Conservation (phyloP, 1,139 yeast genomes). For the Kurtzmaniella quercitrusa region DNA sequence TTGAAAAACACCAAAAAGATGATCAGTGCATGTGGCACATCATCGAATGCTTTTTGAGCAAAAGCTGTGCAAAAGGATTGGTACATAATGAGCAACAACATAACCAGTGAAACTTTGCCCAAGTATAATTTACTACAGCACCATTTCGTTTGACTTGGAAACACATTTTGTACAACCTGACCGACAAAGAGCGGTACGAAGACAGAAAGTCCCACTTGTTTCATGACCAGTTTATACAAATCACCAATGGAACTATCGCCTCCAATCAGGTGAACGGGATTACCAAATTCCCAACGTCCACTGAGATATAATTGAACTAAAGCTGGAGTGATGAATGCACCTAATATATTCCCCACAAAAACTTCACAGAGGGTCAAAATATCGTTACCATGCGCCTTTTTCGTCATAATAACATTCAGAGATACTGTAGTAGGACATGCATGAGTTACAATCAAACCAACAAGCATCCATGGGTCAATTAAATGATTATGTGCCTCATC, state of each 20-base stretch:
- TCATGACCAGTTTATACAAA: slow-evolving; percentile 76
- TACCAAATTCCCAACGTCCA: slow-evolving; percentile 72
- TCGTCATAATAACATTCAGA: slow-evolving; percentile 91
- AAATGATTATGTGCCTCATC: slow-evolving; percentile 50
- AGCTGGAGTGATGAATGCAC: slow-evolving; percentile 87
- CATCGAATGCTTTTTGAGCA: slow-evolving; percentile 70
- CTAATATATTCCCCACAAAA: slow-evolving; percentile 75
- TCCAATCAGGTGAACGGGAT: slow-evolving; percentile 53
- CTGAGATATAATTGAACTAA: slow-evolving; percentile 65
- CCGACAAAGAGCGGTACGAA: slow-evolving; percentile 88
- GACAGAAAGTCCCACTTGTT: slow-evolving; percentile 78
- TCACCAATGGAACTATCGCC: slow-evolving; percentile 45
- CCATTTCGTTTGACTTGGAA: slow-evolving; percentile 64
- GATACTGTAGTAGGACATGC: slow-evolving; percentile 91
- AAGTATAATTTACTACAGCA: slow-evolving; percentile 54
- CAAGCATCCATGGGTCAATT: slow-evolving; percentile 71
- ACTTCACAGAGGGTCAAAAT: slow-evolving; percentile 79
- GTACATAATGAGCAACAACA: slow-evolving; percentile 77
- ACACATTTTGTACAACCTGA: slow-evolving; percentile 68
- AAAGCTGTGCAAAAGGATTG: slow-evolving; percentile 87
- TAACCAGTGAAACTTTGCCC: slow-evolving; percentile 70
- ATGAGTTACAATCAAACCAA: slow-evolving; percentile 76
- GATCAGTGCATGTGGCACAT: slow-evolving; percentile 64
- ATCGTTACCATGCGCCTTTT: slow-evolving; percentile 75
- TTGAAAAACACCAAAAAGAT: slow-evolving; percentile 79